These are phyloP conservation scores for Cryphonectria nitschkei DNA, from an alignment of 2,329 filamentous ascomycete species.

Conservation along the genomic window DNA sequence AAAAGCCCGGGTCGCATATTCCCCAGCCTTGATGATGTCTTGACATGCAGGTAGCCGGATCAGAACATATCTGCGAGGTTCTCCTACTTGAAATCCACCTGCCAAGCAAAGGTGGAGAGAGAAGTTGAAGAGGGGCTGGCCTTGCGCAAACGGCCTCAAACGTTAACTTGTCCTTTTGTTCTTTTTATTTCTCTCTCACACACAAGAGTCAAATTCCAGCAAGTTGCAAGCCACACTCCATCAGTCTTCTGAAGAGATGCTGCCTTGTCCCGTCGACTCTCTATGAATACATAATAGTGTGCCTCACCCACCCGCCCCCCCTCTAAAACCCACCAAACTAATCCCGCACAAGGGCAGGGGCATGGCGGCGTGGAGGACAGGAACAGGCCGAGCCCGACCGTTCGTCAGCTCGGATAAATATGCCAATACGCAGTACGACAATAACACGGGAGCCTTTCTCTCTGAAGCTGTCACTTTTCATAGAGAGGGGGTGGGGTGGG, in stretches of 20 bases:
- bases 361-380: neutral
- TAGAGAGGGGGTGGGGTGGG: no score
- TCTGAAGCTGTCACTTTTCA: neutral
- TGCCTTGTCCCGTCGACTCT: neutral
- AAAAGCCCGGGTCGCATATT: neutral
- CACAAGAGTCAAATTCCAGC: no score
- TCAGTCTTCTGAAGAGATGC: neutral
- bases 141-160: neutral
- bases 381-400: neutral
- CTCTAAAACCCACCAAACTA: no score
- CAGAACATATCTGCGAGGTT: neutral
- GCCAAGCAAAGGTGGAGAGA: neutral
- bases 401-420: neutral
- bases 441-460: neutral
- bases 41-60: neutral
- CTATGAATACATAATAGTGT: neutral
- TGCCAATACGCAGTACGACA: constrained; percentile 2
- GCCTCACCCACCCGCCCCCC: neutral
- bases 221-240: neutral
- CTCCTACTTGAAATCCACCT: neutral
- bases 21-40: neutral
- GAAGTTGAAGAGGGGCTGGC: neutral
- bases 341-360: no score
- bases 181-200: neutral
- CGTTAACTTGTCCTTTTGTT: neutral